phyloP scores from a whole-genome alignment of 345 rosid species.

The Heritiera littoralis region DNA sequence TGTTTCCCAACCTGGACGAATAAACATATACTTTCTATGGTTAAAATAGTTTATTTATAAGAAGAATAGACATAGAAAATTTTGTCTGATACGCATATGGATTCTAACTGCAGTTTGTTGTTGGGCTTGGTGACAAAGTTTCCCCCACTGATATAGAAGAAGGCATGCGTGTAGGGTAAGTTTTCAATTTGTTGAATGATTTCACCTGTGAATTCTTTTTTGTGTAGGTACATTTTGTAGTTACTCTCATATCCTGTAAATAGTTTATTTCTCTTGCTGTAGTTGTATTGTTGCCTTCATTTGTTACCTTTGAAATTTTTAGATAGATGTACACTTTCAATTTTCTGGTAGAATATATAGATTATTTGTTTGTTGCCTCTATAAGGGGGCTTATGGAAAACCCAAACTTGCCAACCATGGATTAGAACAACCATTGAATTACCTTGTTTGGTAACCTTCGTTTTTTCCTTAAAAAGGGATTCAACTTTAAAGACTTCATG shows the following conservation, averaged over 20 bases:
- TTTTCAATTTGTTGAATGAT: conserved; percentile 20
- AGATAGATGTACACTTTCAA: not conserved
- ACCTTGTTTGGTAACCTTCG: not conserved
- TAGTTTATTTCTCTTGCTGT: not conserved
- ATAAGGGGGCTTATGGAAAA: not conserved
- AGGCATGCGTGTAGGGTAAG: conserved; percentile 99
- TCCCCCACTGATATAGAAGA: conserved; percentile 97
- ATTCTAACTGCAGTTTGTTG: conserved; percentile 66
- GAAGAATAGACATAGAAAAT: not conserved
- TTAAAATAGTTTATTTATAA: not conserved
- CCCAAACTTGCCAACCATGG: not conserved
- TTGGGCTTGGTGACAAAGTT: conserved; percentile 97
- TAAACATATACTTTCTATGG: not conserved
- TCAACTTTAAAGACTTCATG: not conserved
- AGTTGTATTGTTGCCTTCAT: not conserved
- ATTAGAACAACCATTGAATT: not conserved
- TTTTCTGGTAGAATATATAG: not conserved
- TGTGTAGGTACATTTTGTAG: not conserved
- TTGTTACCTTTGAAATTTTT: not conserved
- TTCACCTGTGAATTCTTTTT: not conserved
- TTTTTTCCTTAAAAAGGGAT: not conserved
- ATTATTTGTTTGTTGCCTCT: not conserved
- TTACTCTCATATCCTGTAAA: not conserved
- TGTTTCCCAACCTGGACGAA: not conserved
- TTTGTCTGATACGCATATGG: conserved; percentile 17